Conservation (phyloP, 202 grass and related monocot genomes). For the Eragrostis tef region DNA sequence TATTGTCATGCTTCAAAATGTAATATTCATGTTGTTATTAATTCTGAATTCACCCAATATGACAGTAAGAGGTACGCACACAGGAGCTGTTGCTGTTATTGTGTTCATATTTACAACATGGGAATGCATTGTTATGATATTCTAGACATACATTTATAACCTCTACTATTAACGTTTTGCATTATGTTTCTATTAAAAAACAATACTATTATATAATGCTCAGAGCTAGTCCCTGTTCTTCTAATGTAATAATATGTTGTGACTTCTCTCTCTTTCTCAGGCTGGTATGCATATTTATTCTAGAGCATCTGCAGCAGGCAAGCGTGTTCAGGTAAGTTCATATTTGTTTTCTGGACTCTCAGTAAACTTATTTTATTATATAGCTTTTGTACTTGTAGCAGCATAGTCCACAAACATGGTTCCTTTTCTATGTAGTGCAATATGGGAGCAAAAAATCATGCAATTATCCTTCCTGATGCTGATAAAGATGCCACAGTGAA, state of each 20-base stretch:
- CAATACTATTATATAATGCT: not conserved
- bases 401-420: constrained; percentile 10
- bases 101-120: constrained; percentile 10
- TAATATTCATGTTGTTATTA: not conserved
- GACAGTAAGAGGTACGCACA: not conserved
- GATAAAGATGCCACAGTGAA: constrained; percentile 83
- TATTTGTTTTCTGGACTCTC: constrained; percentile 8
- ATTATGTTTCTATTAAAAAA: constrained; percentile 23
- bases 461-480: constrained; percentile 89
- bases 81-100: constrained; percentile 13
- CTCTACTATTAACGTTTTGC: not conserved
- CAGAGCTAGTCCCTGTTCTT: constrained; percentile 9
- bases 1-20: constrained; percentile 17
- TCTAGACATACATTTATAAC: constrained; percentile 16
- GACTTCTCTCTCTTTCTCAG: constrained; percentile 51
- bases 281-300: constrained; percentile 99
- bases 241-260: constrained; percentile 21
- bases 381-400: constrained; percentile 18
- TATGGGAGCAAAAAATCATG: constrained; percentile 99
- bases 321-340: constrained; percentile 87
- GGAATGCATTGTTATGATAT: constrained; percentile 20
- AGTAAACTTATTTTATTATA: constrained; percentile 12
- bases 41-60: constrained; percentile 13
- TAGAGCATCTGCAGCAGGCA: constrained; percentile 86
- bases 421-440: constrained; percentile 69